Base-by-base conservation (phyloP, 2,329 filamentous ascomycete species). In the Claviceps citrina region DNA sequence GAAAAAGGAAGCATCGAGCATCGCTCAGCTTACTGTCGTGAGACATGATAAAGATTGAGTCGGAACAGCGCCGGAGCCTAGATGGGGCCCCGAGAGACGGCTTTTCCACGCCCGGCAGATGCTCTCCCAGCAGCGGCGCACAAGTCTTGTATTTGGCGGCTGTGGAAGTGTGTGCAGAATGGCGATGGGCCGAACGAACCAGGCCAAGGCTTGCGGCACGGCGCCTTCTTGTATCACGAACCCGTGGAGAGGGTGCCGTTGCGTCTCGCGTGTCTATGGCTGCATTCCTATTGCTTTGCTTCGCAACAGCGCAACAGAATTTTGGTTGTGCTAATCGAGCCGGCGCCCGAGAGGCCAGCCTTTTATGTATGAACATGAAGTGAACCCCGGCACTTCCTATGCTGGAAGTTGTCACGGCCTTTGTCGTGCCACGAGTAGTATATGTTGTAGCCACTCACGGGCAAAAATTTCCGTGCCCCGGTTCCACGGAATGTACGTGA, bases 381-480 rank as follows among this genome's bases (percentile, higher is more conserved):
- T 2, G 80, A 60, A 43, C 78, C 71, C 36, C 73, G 78, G 60
- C 44, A 18, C 18, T 18, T 61, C 49, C 61, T 61, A 4, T 3
- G 3, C 8, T 12, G 55, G 75, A 79, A 45, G 63, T 60, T 18
- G 16, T 64, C 66, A n/a, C 75, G 64, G 38, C 71, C 70, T 30
- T 66, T 62, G 4, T 72, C 72, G 49, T 78, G 72, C 74, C 74
- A 79, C 10, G 73, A 68, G 51, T 76, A 81, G 55, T 70, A 78
- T 22, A 81, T 59, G 16, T 77, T 61, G 52, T 79, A 81, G 1
- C 78, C 76, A 12, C 67, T 65, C 75, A 76, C 48, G 76, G 69
- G 54, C 78, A 82, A 46, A 82, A 82, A 82, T 72, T 50, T 82
- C 76, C 10, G 78, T 74, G 7, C 77, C 78, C 74, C 76, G 78